Base-by-base conservation (phyloP, 257 asterid species). In the Osmanthus fragrans region DNA sequence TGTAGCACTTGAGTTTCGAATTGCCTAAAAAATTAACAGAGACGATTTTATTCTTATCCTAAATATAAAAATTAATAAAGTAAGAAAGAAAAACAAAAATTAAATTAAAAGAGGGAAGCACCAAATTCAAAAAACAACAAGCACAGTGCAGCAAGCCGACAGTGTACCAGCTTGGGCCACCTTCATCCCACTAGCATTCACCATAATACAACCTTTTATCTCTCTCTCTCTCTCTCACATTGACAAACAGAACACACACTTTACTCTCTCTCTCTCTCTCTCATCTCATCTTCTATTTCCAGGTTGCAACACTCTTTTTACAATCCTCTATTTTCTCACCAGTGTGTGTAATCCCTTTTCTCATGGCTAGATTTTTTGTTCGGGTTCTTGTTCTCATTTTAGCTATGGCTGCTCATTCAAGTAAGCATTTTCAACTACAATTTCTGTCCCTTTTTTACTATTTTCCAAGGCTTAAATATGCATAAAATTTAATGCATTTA, bases 381-480 rank as follows among this genome's bases (percentile, higher is more conserved):
- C 54, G 80, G 51, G 33, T 88, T 68, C 90, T 82, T 54, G 30
- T 88, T 64, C 89, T 94, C 79, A 74, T 94, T 42, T 64, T 92
- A 73, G 83, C 95, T 87, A 89, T 89, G 94, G 89, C 93, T 81
- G 85, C 80, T 42, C 89, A 85, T 86, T 90, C 97, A 72, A 84
- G 98, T 92, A 90, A 86, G 91, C 76, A 56, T 47, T 21, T 42
- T 58, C 39, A 3, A 64, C 34, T 11, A 42, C 60, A 70, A 19
- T 58, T 60, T 3, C 36, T 56, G 0, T 21, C 54, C 63, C 25
- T 19, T 12, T 30, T 72, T 27, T 25, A 37, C 54, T 37, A 10
- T 8, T 16, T 72, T 3, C 27, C 37, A 9, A 58, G 30, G 30
- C 6, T 58, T 58, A n/a, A 58, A 7, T 19, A n/a, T 56, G 27